These are phyloP conservation scores for Elongisporangium undulatum DNA, from an alignment of 352 stramenopile species.

Conservation along the genomic window DNA sequence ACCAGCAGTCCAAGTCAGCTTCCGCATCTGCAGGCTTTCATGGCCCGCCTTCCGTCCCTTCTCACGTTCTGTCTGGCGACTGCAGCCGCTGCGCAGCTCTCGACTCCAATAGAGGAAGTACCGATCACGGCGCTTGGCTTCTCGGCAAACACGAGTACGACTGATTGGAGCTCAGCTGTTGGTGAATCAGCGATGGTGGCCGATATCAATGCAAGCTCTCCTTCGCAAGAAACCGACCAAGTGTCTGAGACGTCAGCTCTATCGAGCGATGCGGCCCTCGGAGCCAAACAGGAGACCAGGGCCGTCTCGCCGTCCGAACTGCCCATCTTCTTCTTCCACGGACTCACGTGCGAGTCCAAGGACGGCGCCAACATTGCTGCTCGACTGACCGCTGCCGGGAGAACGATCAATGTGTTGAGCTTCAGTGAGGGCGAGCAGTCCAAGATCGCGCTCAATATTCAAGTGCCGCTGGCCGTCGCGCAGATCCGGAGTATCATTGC, in stretches of 20 bases:
- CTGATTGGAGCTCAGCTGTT: too few species aligned
- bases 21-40: too few species aligned
- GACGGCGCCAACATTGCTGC: slow-evolving; percentile 22
- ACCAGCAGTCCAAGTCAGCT: too few species aligned
- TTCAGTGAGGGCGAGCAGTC: slow-evolving; percentile 37
- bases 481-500: slow-evolving; percentile 30
- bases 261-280: background rate
- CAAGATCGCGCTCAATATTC: slow-evolving; percentile 16
- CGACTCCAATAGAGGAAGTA: background rate
- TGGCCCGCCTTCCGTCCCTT: background rate
- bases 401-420: slow-evolving; percentile 27
- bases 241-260: background rate
- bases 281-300: background rate
- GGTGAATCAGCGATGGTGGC: too few species aligned
- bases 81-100: background rate
- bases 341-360: slow-evolving; percentile 22
- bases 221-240: background rate
- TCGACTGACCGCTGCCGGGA: slow-evolving; percentile 21
- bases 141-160: too few species aligned
- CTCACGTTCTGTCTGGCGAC: background rate
- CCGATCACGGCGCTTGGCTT: background rate
- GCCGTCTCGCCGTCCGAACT: slow-evolving; percentile 10
- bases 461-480: slow-evolving; percentile 36
- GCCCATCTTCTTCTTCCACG: slow-evolving; percentile 49
- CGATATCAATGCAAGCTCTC: too few species aligned